A percentile compares a stretch with the other conserved stretches of the same genome.
These are phyloP conservation scores for Calendula officinalis DNA, from an alignment of 129 eudicot species.

Conservation along the genomic window DNA sequence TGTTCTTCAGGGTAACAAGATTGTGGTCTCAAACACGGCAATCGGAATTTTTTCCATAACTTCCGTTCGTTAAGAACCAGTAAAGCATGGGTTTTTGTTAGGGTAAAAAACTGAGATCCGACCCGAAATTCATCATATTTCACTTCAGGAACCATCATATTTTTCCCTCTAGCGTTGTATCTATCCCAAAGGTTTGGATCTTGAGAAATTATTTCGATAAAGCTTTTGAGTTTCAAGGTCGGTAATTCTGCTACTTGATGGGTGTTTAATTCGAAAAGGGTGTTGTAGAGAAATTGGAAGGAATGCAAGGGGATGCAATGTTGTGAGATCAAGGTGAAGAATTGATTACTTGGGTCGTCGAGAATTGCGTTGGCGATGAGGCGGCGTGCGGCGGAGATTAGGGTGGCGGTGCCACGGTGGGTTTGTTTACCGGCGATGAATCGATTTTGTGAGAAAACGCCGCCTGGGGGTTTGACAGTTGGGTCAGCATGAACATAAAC, in stretches of 20 bases:
- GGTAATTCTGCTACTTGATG: constrained; percentile 32
- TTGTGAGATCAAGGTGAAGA: constrained; percentile 69
- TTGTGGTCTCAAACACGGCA: constrained; percentile 52
- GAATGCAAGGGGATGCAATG: constrained; percentile 78
- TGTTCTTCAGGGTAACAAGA: constrained; percentile 96
- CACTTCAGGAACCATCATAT: constrained; percentile 78
- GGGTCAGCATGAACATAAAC: constrained; percentile 86
- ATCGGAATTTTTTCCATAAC: constrained; percentile 76
- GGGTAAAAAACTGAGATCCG: constrained; percentile 83
- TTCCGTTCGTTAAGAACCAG: constrained; percentile 57
- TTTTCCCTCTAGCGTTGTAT: constrained; percentile 73
- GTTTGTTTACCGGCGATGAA: constrained; percentile 53
- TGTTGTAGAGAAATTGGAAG: constrained; percentile 46
- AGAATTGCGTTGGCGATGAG: constrained; percentile 69
- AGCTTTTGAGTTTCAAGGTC: constrained; percentile 38
- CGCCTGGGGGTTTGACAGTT: constrained; percentile 39
- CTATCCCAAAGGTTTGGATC: constrained; percentile 48
- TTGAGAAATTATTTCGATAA: constrained; percentile 64
- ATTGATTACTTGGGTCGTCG: constrained; percentile 55
- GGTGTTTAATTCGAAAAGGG: constrained; percentile 24
- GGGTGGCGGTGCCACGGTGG: constrained; percentile 58
- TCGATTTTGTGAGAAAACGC: constrained; percentile 45
- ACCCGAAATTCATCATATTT: constrained; percentile 53
- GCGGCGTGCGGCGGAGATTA: constrained; percentile 80
- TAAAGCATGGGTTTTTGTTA: constrained; percentile 56